phyloP scores from a whole-genome alignment of 345 rosid genomes.

The Kernera saxatilis region DNA sequence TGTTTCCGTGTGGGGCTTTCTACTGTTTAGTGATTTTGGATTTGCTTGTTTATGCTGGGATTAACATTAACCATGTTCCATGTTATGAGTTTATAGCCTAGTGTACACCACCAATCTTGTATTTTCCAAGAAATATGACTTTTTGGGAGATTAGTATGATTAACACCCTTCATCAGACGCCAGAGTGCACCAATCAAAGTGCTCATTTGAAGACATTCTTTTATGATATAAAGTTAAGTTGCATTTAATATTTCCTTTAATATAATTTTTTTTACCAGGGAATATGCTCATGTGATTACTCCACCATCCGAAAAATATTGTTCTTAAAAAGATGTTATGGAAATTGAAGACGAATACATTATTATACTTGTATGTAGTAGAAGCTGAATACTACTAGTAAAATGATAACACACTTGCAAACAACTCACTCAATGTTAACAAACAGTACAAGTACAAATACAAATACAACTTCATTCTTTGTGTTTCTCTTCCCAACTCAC shows the following conservation, averaged over 20 bases:
- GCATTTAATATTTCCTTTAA: background rate
- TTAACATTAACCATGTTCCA: background rate
- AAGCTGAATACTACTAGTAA: background rate
- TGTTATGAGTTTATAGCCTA: background rate
- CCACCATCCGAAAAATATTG: too few species aligned
- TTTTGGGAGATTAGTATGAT: background rate
- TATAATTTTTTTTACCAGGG: too few species aligned
- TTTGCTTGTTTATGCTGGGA: background rate
- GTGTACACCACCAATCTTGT: background rate
- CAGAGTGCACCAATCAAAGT: background rate
- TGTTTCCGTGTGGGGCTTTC: background rate
- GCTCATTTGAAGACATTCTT: background rate
- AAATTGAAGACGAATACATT: too few species aligned
- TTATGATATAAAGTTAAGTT: background rate
- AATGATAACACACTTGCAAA: background rate
- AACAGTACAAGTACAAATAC: background rate
- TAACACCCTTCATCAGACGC: background rate
- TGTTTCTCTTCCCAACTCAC: background rate
- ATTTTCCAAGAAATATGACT: background rate
- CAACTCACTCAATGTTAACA: background rate
- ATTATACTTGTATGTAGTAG: too few species aligned
- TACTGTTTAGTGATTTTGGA: constrained; percentile 1
- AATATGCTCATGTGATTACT: too few species aligned
- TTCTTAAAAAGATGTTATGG: too few species aligned
- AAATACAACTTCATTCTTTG: background rate